Evolutionary conservation across 192 early-diverging fungal species (phyloP).

Genomic region (Dimargaris cristalligena): DNA sequence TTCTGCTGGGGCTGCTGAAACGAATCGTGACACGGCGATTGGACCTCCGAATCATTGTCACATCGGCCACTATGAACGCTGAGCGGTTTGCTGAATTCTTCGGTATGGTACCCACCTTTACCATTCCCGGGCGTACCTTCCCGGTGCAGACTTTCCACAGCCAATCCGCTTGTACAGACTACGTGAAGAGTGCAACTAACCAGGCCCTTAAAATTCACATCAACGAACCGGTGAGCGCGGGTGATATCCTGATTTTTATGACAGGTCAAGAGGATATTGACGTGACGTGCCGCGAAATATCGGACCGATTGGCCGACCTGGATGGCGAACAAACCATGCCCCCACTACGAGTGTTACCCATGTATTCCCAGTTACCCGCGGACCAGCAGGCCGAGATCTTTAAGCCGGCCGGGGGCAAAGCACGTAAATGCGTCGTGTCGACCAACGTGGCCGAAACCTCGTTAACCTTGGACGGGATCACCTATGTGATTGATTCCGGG

Average conservation of each 20-base stretch:
- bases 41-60: slow-evolving; percentile 93
- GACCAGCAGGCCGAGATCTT: slow-evolving; percentile 95
- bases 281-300: slow-evolving; percentile 49
- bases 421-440: slow-evolving; percentile 84
- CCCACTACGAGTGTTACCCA: slow-evolving; percentile 73
- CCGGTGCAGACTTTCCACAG: slow-evolving; percentile 91
- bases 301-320: slow-evolving; percentile 53
- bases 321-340: slow-evolving; percentile 39
- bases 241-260: slow-evolving; percentile 89
- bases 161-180: slow-evolving; percentile 87
- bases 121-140: slow-evolving; percentile 88
- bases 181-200: slow-evolving; percentile 84
- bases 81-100: slow-evolving; percentile 89
- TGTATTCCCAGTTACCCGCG: slow-evolving; percentile 84
- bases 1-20: slow-evolving; percentile 85
- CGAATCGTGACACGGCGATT: slow-evolving; percentile 53
- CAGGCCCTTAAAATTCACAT: slow-evolving; percentile 92
- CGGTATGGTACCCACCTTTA: slow-evolving; percentile 77
- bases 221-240: slow-evolving; percentile 54
- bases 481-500: slow-evolving; percentile 91
- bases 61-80: slow-evolving; percentile 89
- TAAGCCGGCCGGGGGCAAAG: slow-evolving; percentile 64
- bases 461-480: slow-evolving; percentile 94
- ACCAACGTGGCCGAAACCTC: slow-evolving; percentile 99
- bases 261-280: slow-evolving; percentile 99